Conservation (phyloP, 495 filamentous ascomycete species). For the Neurospora sp. region DNA sequence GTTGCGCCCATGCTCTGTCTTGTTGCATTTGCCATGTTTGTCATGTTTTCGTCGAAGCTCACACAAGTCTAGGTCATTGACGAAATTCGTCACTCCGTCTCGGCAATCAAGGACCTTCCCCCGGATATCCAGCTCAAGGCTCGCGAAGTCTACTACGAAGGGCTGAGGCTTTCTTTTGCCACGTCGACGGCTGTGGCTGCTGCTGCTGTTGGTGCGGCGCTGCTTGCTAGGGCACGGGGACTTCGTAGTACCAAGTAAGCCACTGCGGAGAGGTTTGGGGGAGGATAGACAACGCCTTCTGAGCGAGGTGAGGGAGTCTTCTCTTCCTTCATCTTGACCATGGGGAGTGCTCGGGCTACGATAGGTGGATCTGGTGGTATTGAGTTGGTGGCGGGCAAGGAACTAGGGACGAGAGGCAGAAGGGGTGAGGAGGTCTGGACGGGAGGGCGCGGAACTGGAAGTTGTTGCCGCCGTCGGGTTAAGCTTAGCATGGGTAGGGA, state of each 20-base stretch:
- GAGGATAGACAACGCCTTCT: neutral
- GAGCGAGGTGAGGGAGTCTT: neutral
- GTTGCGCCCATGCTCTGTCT: neutral
- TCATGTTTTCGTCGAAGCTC: neutral
- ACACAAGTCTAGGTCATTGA: slow-evolving; percentile 39
- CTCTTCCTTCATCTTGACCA: neutral
- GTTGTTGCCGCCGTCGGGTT: neutral
- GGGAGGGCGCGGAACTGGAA: neutral
- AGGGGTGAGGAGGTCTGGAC: neutral
- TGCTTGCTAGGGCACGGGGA: slow-evolving; percentile 41
- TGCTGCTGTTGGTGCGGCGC: slow-evolving; percentile 38
- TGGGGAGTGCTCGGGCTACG: neutral
- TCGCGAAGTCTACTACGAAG: slow-evolving; percentile 49
- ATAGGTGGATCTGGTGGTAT: neutral
- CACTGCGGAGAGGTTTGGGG: neutral
- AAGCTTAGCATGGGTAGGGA: neutral
- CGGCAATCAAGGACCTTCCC: slow-evolving; percentile 42
- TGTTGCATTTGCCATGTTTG: neutral
- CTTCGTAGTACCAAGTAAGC: slow-evolving; percentile 26
- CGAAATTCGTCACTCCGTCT: slow-evolving; percentile 52
- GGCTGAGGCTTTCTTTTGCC: slow-evolving; percentile 45
- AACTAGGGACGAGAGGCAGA: neutral
- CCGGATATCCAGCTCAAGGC: slow-evolving; percentile 51
- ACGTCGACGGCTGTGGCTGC: slow-evolving; percentile 42
- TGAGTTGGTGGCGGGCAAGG: neutral